A percentile compares a stretch with the other conserved stretches of the same genome.
Evolutionary conservation across 225 moss, liverwort and hornwort species (phyloP).

Genomic region (Climacium dendroides): DNA sequence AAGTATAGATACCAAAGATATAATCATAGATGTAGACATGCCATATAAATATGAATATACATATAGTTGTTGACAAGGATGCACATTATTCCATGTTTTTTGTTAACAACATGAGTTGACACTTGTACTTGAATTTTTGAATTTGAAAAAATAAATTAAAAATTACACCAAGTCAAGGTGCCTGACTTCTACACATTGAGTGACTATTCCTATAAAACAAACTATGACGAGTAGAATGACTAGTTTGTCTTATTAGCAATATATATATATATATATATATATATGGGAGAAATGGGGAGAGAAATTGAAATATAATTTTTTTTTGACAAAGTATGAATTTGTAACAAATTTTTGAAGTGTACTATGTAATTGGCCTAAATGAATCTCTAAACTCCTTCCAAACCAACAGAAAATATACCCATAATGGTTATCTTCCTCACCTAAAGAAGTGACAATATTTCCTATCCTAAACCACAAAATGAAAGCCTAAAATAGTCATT

Average conservation of each 20-base stretch:
- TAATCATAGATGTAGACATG: background rate
- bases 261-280: too few relatives aligned
- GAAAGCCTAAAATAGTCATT: background rate
- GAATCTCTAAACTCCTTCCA: too few relatives aligned
- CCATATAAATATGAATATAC: background rate
- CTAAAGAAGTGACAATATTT: background rate
- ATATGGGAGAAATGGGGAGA: background rate
- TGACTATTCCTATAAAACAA: background rate
- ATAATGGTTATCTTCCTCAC: background rate
- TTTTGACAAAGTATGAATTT: background rate
- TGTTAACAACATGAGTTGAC: background rate
- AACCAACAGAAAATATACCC: background rate
- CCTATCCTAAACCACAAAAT: background rate
- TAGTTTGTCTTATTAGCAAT: background rate
- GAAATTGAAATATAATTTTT: too few relatives aligned
- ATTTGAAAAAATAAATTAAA: background rate
- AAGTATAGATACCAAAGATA: background rate
- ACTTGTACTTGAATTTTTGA: accelerated
- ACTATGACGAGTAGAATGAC: too few relatives aligned
- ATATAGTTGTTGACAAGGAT: background rate
- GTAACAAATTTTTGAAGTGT: background rate
- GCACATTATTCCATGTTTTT: background rate
- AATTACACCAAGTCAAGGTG: accelerated
- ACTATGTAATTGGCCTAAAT: accelerated
- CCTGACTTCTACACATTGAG: too few relatives aligned